Conservation (phyloP, 208 protist species). For the Porcisia deanei region DNA sequence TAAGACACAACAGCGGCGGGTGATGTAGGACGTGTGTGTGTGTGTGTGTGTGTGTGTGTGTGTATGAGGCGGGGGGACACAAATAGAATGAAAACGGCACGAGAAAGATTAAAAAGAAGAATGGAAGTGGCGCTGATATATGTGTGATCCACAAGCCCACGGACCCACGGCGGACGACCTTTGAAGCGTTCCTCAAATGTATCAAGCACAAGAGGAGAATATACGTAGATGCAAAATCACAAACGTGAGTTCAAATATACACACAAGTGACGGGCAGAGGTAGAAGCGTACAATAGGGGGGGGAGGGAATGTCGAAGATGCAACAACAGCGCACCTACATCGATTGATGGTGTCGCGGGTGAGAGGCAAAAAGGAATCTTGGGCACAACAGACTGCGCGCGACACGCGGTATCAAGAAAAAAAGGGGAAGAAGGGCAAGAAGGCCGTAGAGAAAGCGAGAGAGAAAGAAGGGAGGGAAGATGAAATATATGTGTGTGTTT, state of each 20-base stretch:
- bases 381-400: neutral
- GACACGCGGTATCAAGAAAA: neutral
- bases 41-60: conserved; percentile 1
- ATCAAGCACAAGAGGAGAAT: neutral
- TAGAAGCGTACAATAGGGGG: neutral
- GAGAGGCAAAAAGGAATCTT: neutral
- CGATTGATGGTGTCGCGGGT: neutral
- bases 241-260: neutral
- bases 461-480: neutral
- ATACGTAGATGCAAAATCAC: neutral
- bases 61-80: neutral
- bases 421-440: neutral
- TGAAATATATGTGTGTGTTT: too few species aligned
- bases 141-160: neutral
- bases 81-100: neutral
- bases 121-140: conserved; percentile 1
- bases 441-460: neutral
- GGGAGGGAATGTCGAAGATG: neutral
- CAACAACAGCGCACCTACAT: neutral
- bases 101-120: conserved; percentile 11
- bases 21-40: neutral
- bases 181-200: neutral
- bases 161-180: neutral
- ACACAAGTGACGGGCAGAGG: neutral
- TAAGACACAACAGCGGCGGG: conserved; percentile 1